A percentile compares a stretch with the other conserved stretches of the same genome.
Conservation (phyloP, 352 stramenopile genomes). For the Phytophthora pseudosyringae region DNA sequence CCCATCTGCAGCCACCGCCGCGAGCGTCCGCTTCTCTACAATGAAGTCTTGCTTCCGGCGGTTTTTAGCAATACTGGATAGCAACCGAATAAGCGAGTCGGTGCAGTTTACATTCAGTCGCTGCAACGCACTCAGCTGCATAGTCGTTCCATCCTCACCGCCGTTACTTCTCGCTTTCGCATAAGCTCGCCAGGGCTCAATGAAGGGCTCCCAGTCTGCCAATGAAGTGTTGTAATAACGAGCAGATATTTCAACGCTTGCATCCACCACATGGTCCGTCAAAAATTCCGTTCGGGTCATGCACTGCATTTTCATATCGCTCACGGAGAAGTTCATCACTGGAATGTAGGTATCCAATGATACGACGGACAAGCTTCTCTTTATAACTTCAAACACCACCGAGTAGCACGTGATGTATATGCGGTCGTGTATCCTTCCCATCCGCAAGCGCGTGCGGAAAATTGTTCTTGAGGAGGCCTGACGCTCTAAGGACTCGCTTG, state of each 20-base stretch:
- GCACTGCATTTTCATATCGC: slow-evolving; percentile 81
- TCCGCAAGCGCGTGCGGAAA: slow-evolving; percentile 70
- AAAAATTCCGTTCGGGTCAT: slow-evolving; percentile 76
- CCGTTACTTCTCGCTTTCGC: slow-evolving; percentile 67
- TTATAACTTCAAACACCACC: slow-evolving; percentile 91
- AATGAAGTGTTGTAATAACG: slow-evolving; percentile 91
- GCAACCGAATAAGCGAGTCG: slow-evolving; percentile 78
- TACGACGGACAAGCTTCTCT: slow-evolving; percentile 87
- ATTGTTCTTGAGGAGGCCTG: slow-evolving; percentile 52
- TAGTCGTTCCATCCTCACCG: slow-evolving; percentile 57
- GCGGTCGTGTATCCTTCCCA: slow-evolving; percentile 75
- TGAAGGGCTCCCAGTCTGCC: slow-evolving; percentile 88
- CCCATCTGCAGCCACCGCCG: slow-evolving; percentile 75
- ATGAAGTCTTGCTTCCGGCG: slow-evolving; percentile 75
- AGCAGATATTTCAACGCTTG: slow-evolving; percentile 80
- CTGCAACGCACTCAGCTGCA: slow-evolving; percentile 85
- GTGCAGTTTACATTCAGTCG: slow-evolving; percentile 90
- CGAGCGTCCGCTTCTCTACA: slow-evolving; percentile 77
- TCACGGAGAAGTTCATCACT: slow-evolving; percentile 89
- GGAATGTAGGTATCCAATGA: slow-evolving; percentile 91
- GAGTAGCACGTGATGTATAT: slow-evolving; percentile 76
- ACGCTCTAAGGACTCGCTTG: slow-evolving; percentile 49
- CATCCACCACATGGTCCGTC: slow-evolving; percentile 69
- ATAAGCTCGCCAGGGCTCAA: slow-evolving; percentile 86
- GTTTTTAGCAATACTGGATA: slow-evolving; percentile 84